Evolutionary conservation across 2,329 filamentous ascomycete genomes (phyloP).

Genomic region (Chlorencoelia australis): DNA sequence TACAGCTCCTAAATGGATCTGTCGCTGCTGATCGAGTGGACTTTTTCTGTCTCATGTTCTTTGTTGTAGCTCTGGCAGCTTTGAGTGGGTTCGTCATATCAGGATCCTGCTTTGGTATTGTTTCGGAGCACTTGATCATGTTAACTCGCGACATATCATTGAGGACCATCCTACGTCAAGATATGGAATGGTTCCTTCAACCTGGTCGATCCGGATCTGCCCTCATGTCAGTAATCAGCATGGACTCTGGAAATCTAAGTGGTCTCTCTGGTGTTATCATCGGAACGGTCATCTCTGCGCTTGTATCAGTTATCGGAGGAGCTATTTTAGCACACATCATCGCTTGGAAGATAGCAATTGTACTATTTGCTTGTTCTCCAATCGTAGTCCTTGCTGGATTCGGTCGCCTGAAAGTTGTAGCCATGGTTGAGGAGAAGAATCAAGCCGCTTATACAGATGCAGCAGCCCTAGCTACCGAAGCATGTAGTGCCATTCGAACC

Average conservation of each 20-base stretch:
- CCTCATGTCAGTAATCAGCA: slow-evolving; percentile 58
- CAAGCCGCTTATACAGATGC: slow-evolving; percentile 54
- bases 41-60: slow-evolving; percentile 35
- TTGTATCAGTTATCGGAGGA: slow-evolving; percentile 57
- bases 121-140: slow-evolving; percentile 56
- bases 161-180: slow-evolving; percentile 54
- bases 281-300: slow-evolving; percentile 57
- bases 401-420: slow-evolving; percentile 55
- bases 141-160: slow-evolving; percentile 54
- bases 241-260: slow-evolving; percentile 55
- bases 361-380: slow-evolving; percentile 59
- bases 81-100: slow-evolving; percentile 52
- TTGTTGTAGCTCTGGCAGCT: slow-evolving; percentile 43
- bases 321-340: slow-evolving; percentile 61
- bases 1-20: slow-evolving; percentile 36
- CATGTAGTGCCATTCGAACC: slow-evolving; percentile 57
- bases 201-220: slow-evolving; percentile 49
- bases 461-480: slow-evolving; percentile 55
- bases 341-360: slow-evolving; percentile 67
- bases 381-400: slow-evolving; percentile 59
- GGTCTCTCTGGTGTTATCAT: slow-evolving; percentile 62
- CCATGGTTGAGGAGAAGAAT: slow-evolving; percentile 52
- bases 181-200: slow-evolving; percentile 62
- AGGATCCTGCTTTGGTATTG: slow-evolving; percentile 40
- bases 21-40: slow-evolving; percentile 18